A percentile compares a stretch with the other conserved stretches of the same genome.
Conservation (phyloP, 148 eudicot species). For the Camellia lanceoleosa region DNA sequence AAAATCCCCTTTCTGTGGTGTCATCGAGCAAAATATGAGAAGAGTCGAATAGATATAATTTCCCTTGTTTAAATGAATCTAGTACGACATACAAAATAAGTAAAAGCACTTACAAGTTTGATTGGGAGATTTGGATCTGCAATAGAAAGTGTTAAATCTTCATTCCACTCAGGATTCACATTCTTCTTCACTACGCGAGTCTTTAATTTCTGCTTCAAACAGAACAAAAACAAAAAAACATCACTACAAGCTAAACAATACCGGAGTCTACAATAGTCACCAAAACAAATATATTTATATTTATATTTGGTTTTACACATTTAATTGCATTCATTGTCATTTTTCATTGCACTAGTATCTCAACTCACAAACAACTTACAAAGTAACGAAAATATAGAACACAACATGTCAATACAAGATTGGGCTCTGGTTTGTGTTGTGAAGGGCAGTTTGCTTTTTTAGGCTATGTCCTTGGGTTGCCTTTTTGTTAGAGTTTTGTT, state of each 20-base stretch:
- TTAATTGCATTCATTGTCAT: background rate
- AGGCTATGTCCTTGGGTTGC: too few species aligned
- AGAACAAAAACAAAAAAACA: background rate
- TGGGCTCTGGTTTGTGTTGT: too few species aligned
- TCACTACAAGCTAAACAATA: background rate
- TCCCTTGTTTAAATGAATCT: background rate
- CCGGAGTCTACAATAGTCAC: background rate
- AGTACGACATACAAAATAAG: background rate
- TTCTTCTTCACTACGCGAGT: constrained; percentile 47
- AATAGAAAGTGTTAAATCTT: constrained; percentile 56
- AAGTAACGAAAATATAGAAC: too few species aligned
- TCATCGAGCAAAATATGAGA: too few species aligned
- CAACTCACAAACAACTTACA: background rate
- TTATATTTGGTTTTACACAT: too few species aligned
- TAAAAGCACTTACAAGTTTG: constrained; percentile 37
- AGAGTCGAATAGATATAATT: too few species aligned
- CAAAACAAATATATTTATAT: too few species aligned
- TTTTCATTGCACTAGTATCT: background rate
- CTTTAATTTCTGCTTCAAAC: constrained; percentile 51
- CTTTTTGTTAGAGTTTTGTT: too few species aligned
- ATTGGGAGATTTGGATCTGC: constrained; percentile 42
- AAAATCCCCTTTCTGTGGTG: too few species aligned
- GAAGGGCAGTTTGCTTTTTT: too few species aligned
- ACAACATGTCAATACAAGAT: too few species aligned
- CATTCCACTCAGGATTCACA: constrained; percentile 71